Evolutionary conservation across 345 rosid species (phyloP).

Genomic region (Moricandia moricandioides): DNA sequence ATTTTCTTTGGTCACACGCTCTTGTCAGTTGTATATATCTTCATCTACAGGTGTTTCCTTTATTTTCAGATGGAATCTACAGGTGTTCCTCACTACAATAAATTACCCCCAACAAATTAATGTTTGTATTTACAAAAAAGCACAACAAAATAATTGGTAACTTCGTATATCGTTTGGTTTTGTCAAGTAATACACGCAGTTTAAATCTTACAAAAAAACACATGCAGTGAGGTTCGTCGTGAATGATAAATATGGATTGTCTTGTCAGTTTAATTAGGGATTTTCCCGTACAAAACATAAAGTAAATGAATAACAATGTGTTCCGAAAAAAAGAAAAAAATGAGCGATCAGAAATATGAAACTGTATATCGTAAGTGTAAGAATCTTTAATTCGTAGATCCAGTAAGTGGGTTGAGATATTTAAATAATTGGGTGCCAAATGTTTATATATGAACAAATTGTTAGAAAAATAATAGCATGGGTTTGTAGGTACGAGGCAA

Average conservation of each 20-base stretch:
- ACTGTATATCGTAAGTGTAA: background rate
- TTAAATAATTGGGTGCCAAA: constrained; percentile 15
- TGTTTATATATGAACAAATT: constrained; percentile 16
- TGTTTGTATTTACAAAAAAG: background rate
- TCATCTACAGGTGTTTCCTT: constrained; percentile 28
- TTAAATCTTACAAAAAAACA: too few relatives aligned
- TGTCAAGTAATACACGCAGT: background rate
- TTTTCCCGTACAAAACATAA: background rate
- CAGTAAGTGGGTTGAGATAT: background rate
- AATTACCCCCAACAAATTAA: background rate
- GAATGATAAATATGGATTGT: background rate
- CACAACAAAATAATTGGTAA: background rate
- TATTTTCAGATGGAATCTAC: constrained; percentile 33
- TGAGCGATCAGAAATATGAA: background rate
- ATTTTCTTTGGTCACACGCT: constrained; percentile 27
- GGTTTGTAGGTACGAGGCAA: constrained; percentile 35
- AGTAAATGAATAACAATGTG: background rate
- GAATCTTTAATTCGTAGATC: background rate
- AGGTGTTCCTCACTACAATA: constrained; percentile 8
- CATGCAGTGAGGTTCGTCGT: background rate
- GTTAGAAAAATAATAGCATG: constrained; percentile 10
- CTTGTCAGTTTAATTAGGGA: too few relatives aligned
- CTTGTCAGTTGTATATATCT: constrained; percentile 34
- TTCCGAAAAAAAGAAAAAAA: too few relatives aligned
- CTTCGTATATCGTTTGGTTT: background rate